Evolutionary conservation across 768 basidiomycete species (phyloP).

Genomic region (Lentinula guzmanii): DNA sequence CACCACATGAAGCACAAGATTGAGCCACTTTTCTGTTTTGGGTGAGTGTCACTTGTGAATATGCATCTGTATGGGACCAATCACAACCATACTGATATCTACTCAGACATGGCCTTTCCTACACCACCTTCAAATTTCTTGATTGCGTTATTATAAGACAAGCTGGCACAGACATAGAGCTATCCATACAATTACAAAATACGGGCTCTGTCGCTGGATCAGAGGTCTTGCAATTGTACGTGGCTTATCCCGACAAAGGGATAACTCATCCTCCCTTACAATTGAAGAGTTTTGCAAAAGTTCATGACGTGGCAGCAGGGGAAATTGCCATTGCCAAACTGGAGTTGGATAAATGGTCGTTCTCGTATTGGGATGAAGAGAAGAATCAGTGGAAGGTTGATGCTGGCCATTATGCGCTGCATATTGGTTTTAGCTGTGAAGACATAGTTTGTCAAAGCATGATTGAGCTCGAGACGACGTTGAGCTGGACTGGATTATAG

Average conservation of each 20-base stretch:
- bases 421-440: conserved; percentile 38
- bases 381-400: conserved; percentile 42
- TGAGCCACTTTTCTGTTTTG: conserved; percentile 61
- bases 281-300: conserved; percentile 64
- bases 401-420: conserved; percentile 44
- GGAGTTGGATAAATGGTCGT: conserved; percentile 58
- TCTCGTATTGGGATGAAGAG: conserved; percentile 56
- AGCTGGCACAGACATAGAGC: conserved; percentile 20
- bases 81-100: background rate
- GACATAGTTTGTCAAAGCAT: conserved; percentile 21
- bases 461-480: conserved; percentile 28
- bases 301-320: conserved; percentile 42
- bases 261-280: conserved; percentile 52
- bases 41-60: conserved; percentile 28
- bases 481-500: conserved; percentile 49
- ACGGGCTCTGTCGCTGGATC: conserved; percentile 47
- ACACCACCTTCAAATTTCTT: conserved; percentile 60
- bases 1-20: conserved; percentile 51
- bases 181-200: conserved; percentile 49
- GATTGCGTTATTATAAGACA: conserved; percentile 32
- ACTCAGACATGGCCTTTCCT: conserved; percentile 63
- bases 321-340: conserved; percentile 33
- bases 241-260: conserved; percentile 43
- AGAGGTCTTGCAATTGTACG: conserved; percentile 64
- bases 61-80: background rate